Conservation (phyloP, 768 basidiomycete genomes). For the Grammothele lineata region DNA sequence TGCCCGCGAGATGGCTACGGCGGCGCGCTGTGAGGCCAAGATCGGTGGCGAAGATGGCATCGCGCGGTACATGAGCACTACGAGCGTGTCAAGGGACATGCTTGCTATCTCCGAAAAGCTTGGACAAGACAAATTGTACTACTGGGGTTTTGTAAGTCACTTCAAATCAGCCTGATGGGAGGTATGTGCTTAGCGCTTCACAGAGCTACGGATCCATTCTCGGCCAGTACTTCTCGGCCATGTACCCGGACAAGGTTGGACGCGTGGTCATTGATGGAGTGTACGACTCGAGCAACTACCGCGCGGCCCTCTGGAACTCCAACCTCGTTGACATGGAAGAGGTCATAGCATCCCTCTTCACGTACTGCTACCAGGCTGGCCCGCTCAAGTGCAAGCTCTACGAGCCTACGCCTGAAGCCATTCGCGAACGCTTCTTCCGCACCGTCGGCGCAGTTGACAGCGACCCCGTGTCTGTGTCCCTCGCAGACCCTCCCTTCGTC, state of each 20-base stretch:
- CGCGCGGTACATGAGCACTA: conserved; percentile 24
- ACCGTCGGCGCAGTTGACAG: conserved; percentile 5
- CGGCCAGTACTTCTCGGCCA: conserved; percentile 26
- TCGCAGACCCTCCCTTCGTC: conserved; percentile 11
- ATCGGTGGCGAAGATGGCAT: conserved; percentile 16
- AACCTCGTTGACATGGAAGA: conserved; percentile 23
- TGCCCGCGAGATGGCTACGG: conserved; percentile 8
- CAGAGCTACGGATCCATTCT: conserved; percentile 17
- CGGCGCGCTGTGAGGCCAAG: conserved; percentile 7
- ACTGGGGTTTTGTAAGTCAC: conserved; percentile 25
- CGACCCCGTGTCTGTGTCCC: conserved; percentile 8
- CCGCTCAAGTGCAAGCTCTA: conserved; percentile 21
- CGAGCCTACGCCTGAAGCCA: conserved; percentile 16
- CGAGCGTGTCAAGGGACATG: conserved; percentile 28
- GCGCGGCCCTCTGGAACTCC: conserved; percentile 15
- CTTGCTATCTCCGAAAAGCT: conserved; percentile 24
- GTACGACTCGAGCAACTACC: conserved; percentile 23
- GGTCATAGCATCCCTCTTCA: conserved; percentile 13
- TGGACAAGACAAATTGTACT: conserved; percentile 27
- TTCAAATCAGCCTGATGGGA: too few relatives aligned
- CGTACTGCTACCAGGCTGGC: conserved; percentile 22
- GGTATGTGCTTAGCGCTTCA: too few relatives aligned
- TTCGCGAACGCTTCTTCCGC: conserved; percentile 15
- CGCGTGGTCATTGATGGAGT: conserved; percentile 30
- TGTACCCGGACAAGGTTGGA: conserved; percentile 31